Conservation (phyloP, 1,284 basidiomycete species). For the Amylostereum areolatum region DNA sequence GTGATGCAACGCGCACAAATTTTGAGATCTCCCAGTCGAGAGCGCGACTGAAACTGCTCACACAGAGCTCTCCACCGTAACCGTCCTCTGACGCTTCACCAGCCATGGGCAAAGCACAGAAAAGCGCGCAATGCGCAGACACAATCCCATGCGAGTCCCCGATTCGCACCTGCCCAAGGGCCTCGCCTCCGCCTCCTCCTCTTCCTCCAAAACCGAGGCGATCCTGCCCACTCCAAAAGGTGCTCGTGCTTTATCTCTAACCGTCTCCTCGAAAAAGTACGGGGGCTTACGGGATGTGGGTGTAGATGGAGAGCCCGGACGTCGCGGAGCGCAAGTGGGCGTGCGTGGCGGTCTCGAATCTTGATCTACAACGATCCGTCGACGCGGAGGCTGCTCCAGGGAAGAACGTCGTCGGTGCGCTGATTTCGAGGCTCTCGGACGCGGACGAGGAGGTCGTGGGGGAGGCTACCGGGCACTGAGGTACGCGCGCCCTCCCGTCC, state of each 20-base stretch:
- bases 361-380: slow-evolving; percentile 86
- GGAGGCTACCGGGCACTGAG: slow-evolving; percentile 83
- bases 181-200: slow-evolving; percentile 59
- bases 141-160: slow-evolving; percentile 88
- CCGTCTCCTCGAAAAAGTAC: too few species aligned
- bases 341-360: slow-evolving; percentile 86
- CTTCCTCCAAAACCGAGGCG: slow-evolving; percentile 69
- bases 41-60: neutral
- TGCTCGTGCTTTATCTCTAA: slow-evolving; percentile 17
- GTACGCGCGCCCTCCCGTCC: too few species aligned
- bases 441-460: slow-evolving; percentile 81
- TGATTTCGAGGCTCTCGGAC: slow-evolving; percentile 82
- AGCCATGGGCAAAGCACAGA: slow-evolving; percentile 87
- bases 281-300: too few species aligned
- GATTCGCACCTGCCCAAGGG: slow-evolving; percentile 84
- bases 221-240: slow-evolving; percentile 87
- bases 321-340: slow-evolving; percentile 84
- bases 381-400: slow-evolving; percentile 81
- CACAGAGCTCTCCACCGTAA: slow-evolving; percentile 60
- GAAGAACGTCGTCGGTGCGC: slow-evolving; percentile 84
- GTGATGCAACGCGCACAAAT: neutral
- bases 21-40: neutral
- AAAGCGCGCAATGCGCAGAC: slow-evolving; percentile 74
- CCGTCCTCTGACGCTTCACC: slow-evolving; percentile 80
- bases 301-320: slow-evolving; percentile 70